phyloP scores from a whole-genome alignment of 306 rosid genomes.

The Cicer chorassanicum region DNA sequence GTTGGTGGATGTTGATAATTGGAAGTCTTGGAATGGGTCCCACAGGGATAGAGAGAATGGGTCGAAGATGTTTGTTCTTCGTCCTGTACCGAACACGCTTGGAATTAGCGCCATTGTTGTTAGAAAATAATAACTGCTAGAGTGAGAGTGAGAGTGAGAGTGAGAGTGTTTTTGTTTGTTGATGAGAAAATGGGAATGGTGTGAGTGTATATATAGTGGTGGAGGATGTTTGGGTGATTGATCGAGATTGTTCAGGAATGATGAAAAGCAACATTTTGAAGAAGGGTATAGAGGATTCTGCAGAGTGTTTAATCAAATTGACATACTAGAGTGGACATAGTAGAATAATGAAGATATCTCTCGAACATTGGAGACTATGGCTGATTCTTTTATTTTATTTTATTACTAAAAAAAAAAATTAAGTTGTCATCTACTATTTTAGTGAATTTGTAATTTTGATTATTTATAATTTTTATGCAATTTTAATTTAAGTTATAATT shows the following conservation, averaged over 20 bases:
- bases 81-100: constrained; percentile 50
- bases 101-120: constrained; percentile 51
- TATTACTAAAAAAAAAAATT: too few species aligned
- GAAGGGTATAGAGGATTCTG: constrained; percentile 39
- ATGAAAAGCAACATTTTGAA: background rate
- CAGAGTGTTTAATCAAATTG: too few species aligned
- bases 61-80: constrained; percentile 49
- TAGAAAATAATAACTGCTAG: background rate
- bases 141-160: background rate
- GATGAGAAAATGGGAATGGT: background rate
- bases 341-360: too few species aligned
- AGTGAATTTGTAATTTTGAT: too few species aligned
- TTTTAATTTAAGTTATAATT: too few species aligned
- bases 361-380: too few species aligned
- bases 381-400: too few species aligned
- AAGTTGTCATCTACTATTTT: too few species aligned
- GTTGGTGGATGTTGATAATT: background rate
- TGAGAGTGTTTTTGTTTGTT: background rate
- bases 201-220: constrained; percentile 2
- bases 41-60: constrained; percentile 49
- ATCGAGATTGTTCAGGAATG: constrained; percentile 38
- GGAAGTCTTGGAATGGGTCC: constrained; percentile 48
- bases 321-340: too few species aligned
- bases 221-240: constrained; percentile 4
- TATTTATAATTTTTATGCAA: too few species aligned